Conservation (phyloP, 2,329 filamentous ascomycete genomes). For the Aaosphaeria arxii region DNA sequence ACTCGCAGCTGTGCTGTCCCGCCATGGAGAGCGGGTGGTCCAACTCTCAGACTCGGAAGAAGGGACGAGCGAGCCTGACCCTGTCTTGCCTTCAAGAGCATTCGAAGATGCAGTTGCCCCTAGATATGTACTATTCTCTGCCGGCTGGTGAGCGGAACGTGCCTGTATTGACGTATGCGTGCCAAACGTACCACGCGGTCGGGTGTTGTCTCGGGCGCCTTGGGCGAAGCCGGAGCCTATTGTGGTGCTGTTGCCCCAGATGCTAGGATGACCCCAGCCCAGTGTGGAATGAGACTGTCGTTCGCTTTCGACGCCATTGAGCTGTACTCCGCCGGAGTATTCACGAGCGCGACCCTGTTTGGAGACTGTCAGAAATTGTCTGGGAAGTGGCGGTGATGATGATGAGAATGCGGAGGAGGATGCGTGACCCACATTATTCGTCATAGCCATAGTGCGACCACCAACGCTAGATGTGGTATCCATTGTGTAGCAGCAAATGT, state of each 20-base stretch:
- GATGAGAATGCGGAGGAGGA: background rate
- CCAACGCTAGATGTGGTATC: constrained; percentile 12
- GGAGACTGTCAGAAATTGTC: constrained; percentile 5
- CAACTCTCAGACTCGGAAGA: constrained; percentile 68
- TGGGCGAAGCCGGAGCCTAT: constrained; percentile 27
- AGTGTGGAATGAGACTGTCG: constrained; percentile 21
- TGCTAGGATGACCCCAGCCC: constrained; percentile 30
- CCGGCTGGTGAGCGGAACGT: constrained; percentile 11
- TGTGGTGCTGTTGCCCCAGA: constrained; percentile 27
- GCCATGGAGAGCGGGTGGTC: constrained; percentile 59
- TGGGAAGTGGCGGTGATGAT: background rate
- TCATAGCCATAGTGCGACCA: constrained; percentile 25
- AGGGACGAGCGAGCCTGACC: constrained; percentile 66
- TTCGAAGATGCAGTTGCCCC: constrained; percentile 17
- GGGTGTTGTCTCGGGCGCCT: constrained; percentile 27
- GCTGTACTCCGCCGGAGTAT: constrained; percentile 22
- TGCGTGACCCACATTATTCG: constrained; percentile 26
- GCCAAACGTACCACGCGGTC: constrained; percentile 26
- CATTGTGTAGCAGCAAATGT: constrained; percentile 7
- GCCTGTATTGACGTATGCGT: background rate
- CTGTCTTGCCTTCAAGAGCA: constrained; percentile 56
- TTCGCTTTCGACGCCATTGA: constrained; percentile 27
- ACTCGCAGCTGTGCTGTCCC: constrained; percentile 38
- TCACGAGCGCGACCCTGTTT: constrained; percentile 30
- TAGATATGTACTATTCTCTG: constrained; percentile 29